These are phyloP conservation scores for Phytophthora agathidicida DNA, from an alignment of 352 stramenopile genomes.

Conservation along the genomic window DNA sequence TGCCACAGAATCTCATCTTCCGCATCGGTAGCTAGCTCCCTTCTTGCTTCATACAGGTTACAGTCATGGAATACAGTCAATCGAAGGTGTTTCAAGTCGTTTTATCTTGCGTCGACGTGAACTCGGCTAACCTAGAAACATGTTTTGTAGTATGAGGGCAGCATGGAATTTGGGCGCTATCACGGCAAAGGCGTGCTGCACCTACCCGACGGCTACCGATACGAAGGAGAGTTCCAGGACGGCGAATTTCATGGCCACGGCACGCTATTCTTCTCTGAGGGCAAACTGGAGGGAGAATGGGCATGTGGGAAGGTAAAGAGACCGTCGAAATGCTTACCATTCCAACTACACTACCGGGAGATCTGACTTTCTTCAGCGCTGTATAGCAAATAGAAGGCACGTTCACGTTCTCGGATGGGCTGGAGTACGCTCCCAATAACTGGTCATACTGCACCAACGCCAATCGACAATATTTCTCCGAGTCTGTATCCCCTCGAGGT, in stretches of 20 bases:
- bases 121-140: too few relatives aligned
- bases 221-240: slow-evolving; percentile 85
- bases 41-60: background rate
- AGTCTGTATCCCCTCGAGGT: slow-evolving; percentile 57
- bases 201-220: slow-evolving; percentile 65
- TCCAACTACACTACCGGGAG: background rate
- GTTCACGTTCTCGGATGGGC: slow-evolving; percentile 80
- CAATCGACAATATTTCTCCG: slow-evolving; percentile 77
- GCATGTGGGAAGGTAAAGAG: slow-evolving; percentile 64
- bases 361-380: background rate
- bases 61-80: slow-evolving; percentile 37
- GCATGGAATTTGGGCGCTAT: slow-evolving; percentile 63
- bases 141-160: slow-evolving; percentile 64
- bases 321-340: background rate
- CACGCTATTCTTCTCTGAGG: slow-evolving; percentile 72
- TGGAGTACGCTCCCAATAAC: slow-evolving; percentile 63
- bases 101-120: too few relatives aligned
- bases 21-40: background rate
- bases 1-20: background rate
- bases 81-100: slow-evolving; percentile 26
- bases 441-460: slow-evolving; percentile 71
- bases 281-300: slow-evolving; percentile 75
- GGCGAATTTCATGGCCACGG: slow-evolving; percentile 81
- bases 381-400: slow-evolving; percentile 73
- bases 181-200: slow-evolving; percentile 62